Percentiles rank a stretch among this genome's conserved stretches.
phyloP scores from a whole-genome alignment of 2,329 filamentous ascomycete genomes.

The Pyricularia grisea region DNA sequence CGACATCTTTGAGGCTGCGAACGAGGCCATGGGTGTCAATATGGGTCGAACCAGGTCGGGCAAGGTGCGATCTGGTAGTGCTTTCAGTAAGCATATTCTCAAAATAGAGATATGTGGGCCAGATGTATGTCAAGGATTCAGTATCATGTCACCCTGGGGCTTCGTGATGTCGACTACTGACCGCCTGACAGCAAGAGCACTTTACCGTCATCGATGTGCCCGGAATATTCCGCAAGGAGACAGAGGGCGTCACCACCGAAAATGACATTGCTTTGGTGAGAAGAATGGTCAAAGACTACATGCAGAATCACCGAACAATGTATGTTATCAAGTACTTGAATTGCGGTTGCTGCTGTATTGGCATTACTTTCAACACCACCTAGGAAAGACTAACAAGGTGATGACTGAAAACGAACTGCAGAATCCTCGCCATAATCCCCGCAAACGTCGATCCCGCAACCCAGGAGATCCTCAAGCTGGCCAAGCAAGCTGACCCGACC shows the following conservation, averaged over 20 bases:
- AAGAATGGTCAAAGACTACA: slow-evolving; percentile 37
- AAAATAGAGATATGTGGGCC: no score
- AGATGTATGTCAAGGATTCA: no score
- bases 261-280: slow-evolving; percentile 35
- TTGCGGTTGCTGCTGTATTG: no score
- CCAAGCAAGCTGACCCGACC: slow-evolving; percentile 25
- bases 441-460: slow-evolving; percentile 28
- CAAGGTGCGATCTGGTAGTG: no score
- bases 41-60: no score
- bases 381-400: no score
- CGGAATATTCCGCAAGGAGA: slow-evolving; percentile 36
- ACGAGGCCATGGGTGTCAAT: no score
- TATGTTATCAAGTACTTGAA: no score
- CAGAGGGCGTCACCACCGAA: slow-evolving; percentile 30
- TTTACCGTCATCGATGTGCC: slow-evolving; percentile 46
- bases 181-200: slow-evolving; percentile 24
- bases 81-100: no score
- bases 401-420: slow-evolving; percentile 34
- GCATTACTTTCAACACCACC: no score
- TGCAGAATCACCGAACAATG: slow-evolving; percentile 33
- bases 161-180: not conserved
- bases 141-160: no score
- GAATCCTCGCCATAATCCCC: slow-evolving; percentile 36
- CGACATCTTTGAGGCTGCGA: slow-evolving; percentile 22
- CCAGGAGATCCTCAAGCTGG: slow-evolving; percentile 27